Conservation (phyloP, 495 filamentous ascomycete species). For the Cairneyella variabilis region DNA sequence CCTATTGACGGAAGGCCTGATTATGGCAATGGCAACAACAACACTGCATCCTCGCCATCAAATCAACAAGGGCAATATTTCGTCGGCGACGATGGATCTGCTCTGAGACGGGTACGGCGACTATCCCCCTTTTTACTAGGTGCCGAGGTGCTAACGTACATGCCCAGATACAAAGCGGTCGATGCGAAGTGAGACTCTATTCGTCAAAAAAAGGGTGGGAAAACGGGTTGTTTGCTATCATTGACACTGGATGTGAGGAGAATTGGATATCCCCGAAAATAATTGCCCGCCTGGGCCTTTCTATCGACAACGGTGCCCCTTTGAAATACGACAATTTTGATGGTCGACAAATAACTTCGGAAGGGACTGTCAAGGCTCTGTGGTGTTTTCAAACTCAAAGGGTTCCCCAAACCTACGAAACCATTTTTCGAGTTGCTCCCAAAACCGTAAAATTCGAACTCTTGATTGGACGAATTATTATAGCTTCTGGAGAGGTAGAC, state of each 20-base stretch:
- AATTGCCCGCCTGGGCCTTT: neutral
- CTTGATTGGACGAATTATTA: conserved; percentile 2
- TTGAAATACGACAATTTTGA: conserved; percentile 1
- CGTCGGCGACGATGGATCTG: too few species aligned
- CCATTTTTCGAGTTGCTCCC: conserved; percentile 1
- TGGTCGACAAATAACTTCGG: neutral
- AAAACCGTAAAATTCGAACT: conserved; percentile 5
- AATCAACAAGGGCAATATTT: too few species aligned
- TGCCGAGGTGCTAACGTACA: too few species aligned
- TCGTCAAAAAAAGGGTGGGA: neutral
- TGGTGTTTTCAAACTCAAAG: neutral
- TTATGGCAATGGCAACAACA: too few species aligned
- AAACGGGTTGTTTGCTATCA: conserved; percentile 1
- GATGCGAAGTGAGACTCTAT: neutral
- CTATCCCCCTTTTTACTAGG: too few species aligned
- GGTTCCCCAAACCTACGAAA: neutral
- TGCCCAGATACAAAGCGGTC: neutral
- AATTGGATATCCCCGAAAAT: conserved; percentile 7
- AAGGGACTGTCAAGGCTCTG: neutral
- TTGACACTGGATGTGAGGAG: conserved; percentile 6
- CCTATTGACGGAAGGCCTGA: too few species aligned
- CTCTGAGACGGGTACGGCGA: too few species aligned
- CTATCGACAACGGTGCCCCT: neutral
- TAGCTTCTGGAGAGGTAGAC: conserved; percentile 1
- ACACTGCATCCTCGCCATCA: too few species aligned